Evolutionary conservation across 177 flowering plant species (phyloP).

Genomic region (Telopea speciosissima): DNA sequence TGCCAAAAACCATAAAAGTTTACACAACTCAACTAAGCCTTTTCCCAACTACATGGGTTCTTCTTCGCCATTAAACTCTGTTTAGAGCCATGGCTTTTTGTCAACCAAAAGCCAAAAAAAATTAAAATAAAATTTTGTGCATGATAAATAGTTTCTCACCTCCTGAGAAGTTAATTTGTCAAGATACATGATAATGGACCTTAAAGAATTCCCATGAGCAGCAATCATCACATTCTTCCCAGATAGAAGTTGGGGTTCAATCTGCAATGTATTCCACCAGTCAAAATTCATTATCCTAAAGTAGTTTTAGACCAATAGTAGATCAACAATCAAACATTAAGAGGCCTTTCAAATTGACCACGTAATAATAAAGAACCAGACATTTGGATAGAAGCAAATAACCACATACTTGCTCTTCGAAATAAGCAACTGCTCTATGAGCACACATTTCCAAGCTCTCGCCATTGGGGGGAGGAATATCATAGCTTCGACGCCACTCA

Average conservation of each 20-base stretch:
- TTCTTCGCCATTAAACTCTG: too few relatives aligned
- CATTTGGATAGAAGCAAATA: neutral
- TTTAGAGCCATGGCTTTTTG: too few relatives aligned
- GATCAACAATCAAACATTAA: neutral
- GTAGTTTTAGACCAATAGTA: neutral
- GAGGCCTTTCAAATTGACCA: neutral
- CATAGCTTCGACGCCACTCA: conserved; percentile 96
- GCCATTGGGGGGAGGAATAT: conserved; percentile 94
- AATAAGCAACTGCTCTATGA: conserved; percentile 96
- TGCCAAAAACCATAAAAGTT: too few relatives aligned
- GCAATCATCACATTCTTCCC: conserved; percentile 97
- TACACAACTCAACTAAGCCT: too few relatives aligned
- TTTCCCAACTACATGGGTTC: too few relatives aligned
- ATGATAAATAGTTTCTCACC: conserved; percentile 32
- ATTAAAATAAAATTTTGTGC: neutral
- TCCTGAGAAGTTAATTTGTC: conserved; percentile 94
- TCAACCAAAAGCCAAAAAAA: neutral
- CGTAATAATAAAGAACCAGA: neutral
- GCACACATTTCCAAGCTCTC: conserved; percentile 99
- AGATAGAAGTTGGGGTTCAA: conserved; percentile 68
- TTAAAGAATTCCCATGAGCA: conserved; percentile 95
- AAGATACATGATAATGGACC: conserved; percentile 98
- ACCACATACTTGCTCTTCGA: conserved; percentile 57
- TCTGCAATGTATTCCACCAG: conserved; percentile 41
- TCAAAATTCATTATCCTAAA: conserved; percentile 12